A percentile compares a stretch with the other conserved stretches of the same genome.
These are phyloP conservation scores for Leptographium procerum DNA, from an alignment of 2,329 filamentous ascomycete genomes.

Conservation along the genomic window DNA sequence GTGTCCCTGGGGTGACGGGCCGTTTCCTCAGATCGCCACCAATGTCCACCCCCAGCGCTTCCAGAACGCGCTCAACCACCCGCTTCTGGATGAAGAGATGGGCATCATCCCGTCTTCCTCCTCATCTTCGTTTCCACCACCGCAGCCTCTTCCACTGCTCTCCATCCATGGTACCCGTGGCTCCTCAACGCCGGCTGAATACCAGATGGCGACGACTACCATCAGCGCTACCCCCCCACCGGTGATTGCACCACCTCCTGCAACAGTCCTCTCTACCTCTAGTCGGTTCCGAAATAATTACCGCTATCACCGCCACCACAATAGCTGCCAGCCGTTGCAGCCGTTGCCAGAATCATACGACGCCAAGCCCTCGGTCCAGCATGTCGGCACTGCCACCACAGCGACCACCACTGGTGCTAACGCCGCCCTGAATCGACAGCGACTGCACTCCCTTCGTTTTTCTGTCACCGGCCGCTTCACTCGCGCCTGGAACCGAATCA, in stretches of 20 bases:
- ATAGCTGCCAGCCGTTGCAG: neutral
- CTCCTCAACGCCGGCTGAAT: neutral
- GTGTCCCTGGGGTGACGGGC: slow-evolving; percentile 8
- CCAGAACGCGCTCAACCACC: slow-evolving; percentile 5
- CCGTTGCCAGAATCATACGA: neutral
- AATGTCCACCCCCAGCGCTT: slow-evolving; percentile 8
- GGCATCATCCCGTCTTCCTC: neutral
- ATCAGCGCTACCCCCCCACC: slow-evolving; percentile 3
- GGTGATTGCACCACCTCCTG: neutral
- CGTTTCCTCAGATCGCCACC: slow-evolving; percentile 7
- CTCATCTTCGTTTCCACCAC: neutral
- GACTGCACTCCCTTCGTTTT: neutral
- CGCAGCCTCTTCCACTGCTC: neutral
- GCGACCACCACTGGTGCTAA: neutral
- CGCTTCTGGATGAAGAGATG: neutral
- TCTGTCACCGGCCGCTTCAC: neutral
- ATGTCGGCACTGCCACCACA: neutral
- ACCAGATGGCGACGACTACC: slow-evolving; percentile 7
- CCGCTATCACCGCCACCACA: neutral
- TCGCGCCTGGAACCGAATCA: slow-evolving; percentile 11
- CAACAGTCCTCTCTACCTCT: neutral
- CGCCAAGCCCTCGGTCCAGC: neutral
- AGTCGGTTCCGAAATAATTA: neutral
- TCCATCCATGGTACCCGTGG: slow-evolving; percentile 3
- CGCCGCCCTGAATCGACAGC: neutral